Conservation (phyloP, 108 stramenopile genomes). For the Stephanodiscus minutulus region DNA sequence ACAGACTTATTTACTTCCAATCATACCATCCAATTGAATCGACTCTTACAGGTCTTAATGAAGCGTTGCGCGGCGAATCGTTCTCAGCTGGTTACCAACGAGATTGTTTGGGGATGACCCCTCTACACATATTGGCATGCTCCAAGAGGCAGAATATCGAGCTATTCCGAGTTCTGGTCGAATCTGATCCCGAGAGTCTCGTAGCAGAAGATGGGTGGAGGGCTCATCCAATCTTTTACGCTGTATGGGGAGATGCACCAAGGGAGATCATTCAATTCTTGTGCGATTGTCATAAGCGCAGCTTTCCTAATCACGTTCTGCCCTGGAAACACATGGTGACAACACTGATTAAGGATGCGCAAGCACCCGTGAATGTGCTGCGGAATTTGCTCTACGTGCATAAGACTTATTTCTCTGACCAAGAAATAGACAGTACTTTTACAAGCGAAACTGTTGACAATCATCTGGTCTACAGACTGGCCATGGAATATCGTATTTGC, state of each 20-base stretch:
- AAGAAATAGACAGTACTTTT: not conserved
- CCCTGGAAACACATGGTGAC: not conserved
- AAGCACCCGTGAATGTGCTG: not conserved
- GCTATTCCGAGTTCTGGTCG: not conserved
- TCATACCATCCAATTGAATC: constrained; percentile 1
- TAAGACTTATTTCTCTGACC: not conserved
- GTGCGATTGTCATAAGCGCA: not conserved
- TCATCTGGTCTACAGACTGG: not conserved
- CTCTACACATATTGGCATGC: not conserved
- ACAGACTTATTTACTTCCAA: not conserved
- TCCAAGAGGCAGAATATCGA: not conserved
- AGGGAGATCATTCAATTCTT: not conserved
- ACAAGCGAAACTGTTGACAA: not conserved
- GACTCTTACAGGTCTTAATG: not conserved
- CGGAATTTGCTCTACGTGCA: not conserved
- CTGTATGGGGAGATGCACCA: constrained; percentile 2
- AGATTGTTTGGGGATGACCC: constrained; percentile 1
- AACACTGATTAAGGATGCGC: not conserved
- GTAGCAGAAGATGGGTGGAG: not conserved
- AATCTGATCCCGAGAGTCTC: not conserved
- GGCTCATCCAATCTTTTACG: not conserved
- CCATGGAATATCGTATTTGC: not conserved
- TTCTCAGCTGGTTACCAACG: not conserved
- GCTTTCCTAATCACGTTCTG: not conserved
- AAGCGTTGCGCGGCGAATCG: constrained; percentile 2